phyloP scores from a whole-genome alignment of 2,329 filamentous ascomycete species.

The Talaromyces sp. region DNA sequence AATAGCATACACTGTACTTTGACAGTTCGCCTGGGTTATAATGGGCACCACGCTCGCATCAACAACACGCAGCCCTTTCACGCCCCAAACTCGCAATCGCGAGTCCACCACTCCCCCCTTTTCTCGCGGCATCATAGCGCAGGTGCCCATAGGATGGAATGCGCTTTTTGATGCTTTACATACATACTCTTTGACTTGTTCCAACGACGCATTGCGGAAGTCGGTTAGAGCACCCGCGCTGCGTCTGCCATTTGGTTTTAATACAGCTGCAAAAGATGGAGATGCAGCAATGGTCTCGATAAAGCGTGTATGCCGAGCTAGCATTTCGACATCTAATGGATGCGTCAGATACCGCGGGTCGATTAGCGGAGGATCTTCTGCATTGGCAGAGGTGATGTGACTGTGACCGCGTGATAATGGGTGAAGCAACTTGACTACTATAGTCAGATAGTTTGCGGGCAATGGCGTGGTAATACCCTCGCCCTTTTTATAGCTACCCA shows the following conservation, averaged over 20 bases:
- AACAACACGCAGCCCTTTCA: slow-evolving; percentile 14
- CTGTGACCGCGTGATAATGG: slow-evolving; percentile 28
- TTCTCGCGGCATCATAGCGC: slow-evolving; percentile 13
- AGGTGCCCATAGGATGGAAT: slow-evolving; percentile 14
- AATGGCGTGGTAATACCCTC: neutral
- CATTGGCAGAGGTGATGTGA: slow-evolving; percentile 36
- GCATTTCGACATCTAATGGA: slow-evolving; percentile 38
- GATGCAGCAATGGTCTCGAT: slow-evolving; percentile 27
- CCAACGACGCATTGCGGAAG: slow-evolving; percentile 5
- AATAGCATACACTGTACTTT: slow-evolving; percentile 19
- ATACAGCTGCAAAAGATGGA: slow-evolving; percentile 23
- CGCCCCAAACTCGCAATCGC: slow-evolving; percentile 35
- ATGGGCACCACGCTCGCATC: slow-evolving; percentile 14
- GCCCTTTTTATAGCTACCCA: neutral
- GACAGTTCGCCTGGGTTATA: slow-evolving; percentile 16
- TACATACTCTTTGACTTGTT: neutral
- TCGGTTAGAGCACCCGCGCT: neutral
- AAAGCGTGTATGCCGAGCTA: slow-evolving; percentile 29
- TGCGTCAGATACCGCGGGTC: slow-evolving; percentile 42
- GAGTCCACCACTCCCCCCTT: slow-evolving; percentile 18
- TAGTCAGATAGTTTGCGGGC: slow-evolving; percentile 21
- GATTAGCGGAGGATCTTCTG: slow-evolving; percentile 31
- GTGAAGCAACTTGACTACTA: slow-evolving; percentile 23
- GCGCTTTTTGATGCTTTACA: neutral
- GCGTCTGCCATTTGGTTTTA: slow-evolving; percentile 26